These are phyloP conservation scores for Fusarium bactridioides DNA, from an alignment of 2,329 filamentous ascomycete genomes.

Conservation along the genomic window DNA sequence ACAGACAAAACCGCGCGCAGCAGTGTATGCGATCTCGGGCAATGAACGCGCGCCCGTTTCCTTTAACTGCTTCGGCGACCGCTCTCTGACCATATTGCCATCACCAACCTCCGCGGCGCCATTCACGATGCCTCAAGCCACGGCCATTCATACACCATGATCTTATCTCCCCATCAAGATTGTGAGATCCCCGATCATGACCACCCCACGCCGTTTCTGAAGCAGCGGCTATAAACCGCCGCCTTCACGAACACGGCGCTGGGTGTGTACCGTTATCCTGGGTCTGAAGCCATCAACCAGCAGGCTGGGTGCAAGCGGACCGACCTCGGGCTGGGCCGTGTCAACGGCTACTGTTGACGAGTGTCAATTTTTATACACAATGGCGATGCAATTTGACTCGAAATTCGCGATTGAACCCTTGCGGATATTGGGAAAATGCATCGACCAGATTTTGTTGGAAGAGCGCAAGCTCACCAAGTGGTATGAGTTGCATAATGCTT, in stretches of 20 bases:
- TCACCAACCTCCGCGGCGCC: background rate
- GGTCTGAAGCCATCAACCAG: background rate
- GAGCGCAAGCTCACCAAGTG: background rate
- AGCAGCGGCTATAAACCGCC: background rate
- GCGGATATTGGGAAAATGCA: background rate
- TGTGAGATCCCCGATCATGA: background rate
- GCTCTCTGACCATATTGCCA: background rate
- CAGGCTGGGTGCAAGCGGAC: conserved; percentile 9
- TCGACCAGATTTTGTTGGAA: background rate
- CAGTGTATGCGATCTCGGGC: accelerated
- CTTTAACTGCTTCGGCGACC: background rate
- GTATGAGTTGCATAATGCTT: background rate
- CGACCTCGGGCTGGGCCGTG: conserved; percentile 31
- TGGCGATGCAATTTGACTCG: background rate
- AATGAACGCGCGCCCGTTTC: background rate
- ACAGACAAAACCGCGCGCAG: conserved; percentile 4
- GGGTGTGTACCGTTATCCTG: background rate
- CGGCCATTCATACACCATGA: background rate
- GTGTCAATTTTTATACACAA: conserved; percentile 21
- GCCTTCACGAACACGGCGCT: background rate
- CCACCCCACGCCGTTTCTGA: background rate
- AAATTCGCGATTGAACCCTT: no score
- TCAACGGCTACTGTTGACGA: conserved; percentile 43
- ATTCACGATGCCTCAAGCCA: background rate
- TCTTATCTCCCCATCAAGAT: background rate